phyloP scores from a whole-genome alignment of 2,329 filamentous ascomycete species.

The Zasmidium citrigriseum region DNA sequence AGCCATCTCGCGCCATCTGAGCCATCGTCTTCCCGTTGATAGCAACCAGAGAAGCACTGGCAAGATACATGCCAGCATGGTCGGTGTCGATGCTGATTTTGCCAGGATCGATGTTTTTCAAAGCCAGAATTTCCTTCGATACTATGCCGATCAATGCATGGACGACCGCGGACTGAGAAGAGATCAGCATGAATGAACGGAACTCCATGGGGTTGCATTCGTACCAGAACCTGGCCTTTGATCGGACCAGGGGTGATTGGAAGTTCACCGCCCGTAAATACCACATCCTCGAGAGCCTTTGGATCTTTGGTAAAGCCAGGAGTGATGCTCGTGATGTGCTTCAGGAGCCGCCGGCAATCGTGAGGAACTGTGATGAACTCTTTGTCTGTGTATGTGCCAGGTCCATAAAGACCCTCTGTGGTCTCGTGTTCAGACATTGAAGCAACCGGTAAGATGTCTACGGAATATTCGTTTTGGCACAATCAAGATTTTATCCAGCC shows the following conservation, averaged over 20 bases:
- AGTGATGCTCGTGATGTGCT: slow-evolving; percentile 37
- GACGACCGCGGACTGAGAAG: slow-evolving; percentile 35
- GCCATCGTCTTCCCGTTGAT: slow-evolving; percentile 38
- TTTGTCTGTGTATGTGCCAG: slow-evolving; percentile 42
- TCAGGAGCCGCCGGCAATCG: slow-evolving; percentile 40
- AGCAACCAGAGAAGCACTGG: slow-evolving; percentile 39
- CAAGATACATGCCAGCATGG: slow-evolving; percentile 49
- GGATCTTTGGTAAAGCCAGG: slow-evolving; percentile 43
- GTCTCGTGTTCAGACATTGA: too few species aligned
- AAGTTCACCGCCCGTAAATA: slow-evolving; percentile 40
- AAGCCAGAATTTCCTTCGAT: slow-evolving; percentile 40
- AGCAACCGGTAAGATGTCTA: too few species aligned
- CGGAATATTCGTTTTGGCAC: too few species aligned
- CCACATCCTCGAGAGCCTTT: slow-evolving; percentile 32
- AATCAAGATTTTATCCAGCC: too few species aligned
- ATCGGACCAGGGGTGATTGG: slow-evolving; percentile 46
- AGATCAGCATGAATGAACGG: too few species aligned
- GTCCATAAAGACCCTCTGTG: slow-evolving; percentile 24
- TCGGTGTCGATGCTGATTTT: slow-evolving; percentile 47
- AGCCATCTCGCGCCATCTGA: slow-evolving; percentile 29
- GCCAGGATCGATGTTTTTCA: slow-evolving; percentile 25
- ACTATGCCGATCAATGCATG: slow-evolving; percentile 47
- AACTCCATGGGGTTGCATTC: too few species aligned
- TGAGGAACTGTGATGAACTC: slow-evolving; percentile 37
- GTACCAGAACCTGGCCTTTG: slow-evolving; percentile 34